A percentile compares a stretch with the other conserved stretches of the same genome.
These are phyloP conservation scores for Cladosporium sp. DNA, from an alignment of 2,329 filamentous ascomycete species.

Conservation along the genomic window DNA sequence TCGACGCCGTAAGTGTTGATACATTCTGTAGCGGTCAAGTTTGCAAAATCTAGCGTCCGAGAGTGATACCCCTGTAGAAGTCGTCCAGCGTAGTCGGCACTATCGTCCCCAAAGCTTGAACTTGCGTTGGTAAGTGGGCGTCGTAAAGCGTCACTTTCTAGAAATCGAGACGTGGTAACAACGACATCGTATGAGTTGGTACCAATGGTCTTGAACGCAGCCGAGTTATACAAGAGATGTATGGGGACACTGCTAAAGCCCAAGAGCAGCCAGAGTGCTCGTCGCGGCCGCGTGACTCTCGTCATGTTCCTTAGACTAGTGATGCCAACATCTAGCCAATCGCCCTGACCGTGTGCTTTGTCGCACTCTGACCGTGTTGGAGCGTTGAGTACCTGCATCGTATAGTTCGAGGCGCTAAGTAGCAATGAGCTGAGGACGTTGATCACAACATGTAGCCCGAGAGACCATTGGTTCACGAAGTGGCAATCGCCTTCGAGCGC, in stretches of 20 bases:
- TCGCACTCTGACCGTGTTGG: constrained; percentile 54
- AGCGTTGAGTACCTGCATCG: constrained; percentile 54
- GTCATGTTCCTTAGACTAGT: constrained; percentile 43
- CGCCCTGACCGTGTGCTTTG: constrained; percentile 44
- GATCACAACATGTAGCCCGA: constrained; percentile 45
- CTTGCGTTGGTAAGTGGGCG: too few species aligned
- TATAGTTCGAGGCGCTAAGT: constrained; percentile 52
- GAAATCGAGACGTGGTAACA: neutral
- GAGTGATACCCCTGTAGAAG: neutral
- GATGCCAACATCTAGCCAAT: constrained; percentile 50
- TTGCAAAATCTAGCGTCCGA: neutral
- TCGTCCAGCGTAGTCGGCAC: neutral
- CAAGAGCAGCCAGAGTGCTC: constrained; percentile 29
- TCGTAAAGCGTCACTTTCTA: too few species aligned
- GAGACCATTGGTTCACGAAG: constrained; percentile 21
- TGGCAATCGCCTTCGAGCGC: constrained; percentile 29
- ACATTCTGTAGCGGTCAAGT: constrained; percentile 1
- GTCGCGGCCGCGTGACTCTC: constrained; percentile 26
- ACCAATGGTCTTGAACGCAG: constrained; percentile 29
- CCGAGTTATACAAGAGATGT: constrained; percentile 40
- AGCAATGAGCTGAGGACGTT: constrained; percentile 50
- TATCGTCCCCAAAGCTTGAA: too few species aligned
- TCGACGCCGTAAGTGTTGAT: constrained; percentile 12
- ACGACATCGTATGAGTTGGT: constrained; percentile 21
- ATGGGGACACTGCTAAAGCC: constrained; percentile 38